Evolutionary conservation across 257 asterid species (phyloP), one percentile per base, ranked within the genome.

Genomic region (Rehmannia glutinosa): DNA sequence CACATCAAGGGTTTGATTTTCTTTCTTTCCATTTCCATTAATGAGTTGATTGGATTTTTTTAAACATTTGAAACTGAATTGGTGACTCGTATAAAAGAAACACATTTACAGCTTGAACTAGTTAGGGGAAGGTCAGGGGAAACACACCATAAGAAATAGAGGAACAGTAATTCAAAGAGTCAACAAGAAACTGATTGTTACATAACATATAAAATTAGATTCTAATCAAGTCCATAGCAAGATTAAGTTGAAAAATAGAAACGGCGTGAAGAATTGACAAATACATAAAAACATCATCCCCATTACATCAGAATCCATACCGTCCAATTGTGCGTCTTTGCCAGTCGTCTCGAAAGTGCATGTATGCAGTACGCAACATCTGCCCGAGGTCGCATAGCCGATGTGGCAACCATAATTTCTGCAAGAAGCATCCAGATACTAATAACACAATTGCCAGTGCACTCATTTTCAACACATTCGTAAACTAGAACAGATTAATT

Each of bases 321-420:
- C 91, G 96, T 93, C 99, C 99, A 93, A 62, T 90, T 90, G 77
- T 75, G 96, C 2, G 99, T 93, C 89, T 93, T 93, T 0, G 89
- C 88, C 87, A 93, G 78, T 75, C 99, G 77, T 80, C 96, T 81
- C 9, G 96, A 66, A 73, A 93, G 88, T 28, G 95, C 99, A 62
- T 88, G 96, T 73, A 90, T 78, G 81, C 99, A 93, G 83, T 90
- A 93, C 10, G 94, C 97, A 81, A 90, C 97, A 77, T 93, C 97
- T 69, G 92, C 94, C 61, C 96, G 84, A 57, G 99, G 96, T 27
- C 96, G 89, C 50, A 77, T 43, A 8, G 89, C 86, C 2, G 97
- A 83, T 57, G 95, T 83, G 78, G 85, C 92, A 56, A 79, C 83
- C 88, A 90, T 69, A 78, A 93, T 86, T 80, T 90, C 99, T 93